Percentiles rank a stretch among this genome's conserved stretches.
Evolutionary conservation across 805 yeast genomes (phyloP).

Genomic region (Saccharomycopsis sp.): DNA sequence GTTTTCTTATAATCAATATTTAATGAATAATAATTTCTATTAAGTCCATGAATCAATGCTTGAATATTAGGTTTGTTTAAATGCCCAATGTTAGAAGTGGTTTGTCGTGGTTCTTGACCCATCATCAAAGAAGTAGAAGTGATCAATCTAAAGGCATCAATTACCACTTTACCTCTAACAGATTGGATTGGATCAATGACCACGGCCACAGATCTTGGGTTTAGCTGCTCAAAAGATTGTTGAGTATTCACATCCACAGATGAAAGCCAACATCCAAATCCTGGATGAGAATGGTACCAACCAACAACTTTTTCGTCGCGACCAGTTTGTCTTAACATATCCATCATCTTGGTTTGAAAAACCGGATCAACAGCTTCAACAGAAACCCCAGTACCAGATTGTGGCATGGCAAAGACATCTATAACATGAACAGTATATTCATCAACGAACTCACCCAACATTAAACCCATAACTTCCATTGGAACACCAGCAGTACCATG

Average conservation of each 20-base stretch:
- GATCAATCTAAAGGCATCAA: constrained; percentile 94
- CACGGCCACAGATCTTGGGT: constrained; percentile 94
- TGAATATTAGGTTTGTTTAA: constrained; percentile 94
- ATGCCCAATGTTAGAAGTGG: constrained; percentile 92
- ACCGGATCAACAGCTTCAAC: constrained; percentile 99
- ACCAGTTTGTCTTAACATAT: constrained; percentile 98
- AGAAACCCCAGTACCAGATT: constrained; percentile 94
- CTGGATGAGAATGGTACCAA: constrained; percentile 98
- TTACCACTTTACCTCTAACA: constrained; percentile 97
- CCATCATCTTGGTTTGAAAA: constrained; percentile 99
- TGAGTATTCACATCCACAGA: constrained; percentile 97
- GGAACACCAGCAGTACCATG: constrained; percentile 92
- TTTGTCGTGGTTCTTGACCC: constrained; percentile 97
- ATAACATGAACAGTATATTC: constrained; percentile 95
- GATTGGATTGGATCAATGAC: constrained; percentile 98
- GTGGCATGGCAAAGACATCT: constrained; percentile 99
- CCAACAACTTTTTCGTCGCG: constrained; percentile 99
- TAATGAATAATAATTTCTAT: constrained; percentile 92
- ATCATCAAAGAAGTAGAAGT: constrained; percentile 80
- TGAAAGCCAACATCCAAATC: constrained; percentile 99
- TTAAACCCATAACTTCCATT: constrained; percentile 92
- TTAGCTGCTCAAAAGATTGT: constrained; percentile 93
- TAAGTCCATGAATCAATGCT: constrained; percentile 92
- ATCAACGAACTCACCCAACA: constrained; percentile 97
- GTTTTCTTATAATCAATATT: constrained; percentile 94